These are phyloP conservation scores for Dactylellina haptotyla DNA, from an alignment of 2,329 filamentous ascomycete species.

Conservation along the genomic window DNA sequence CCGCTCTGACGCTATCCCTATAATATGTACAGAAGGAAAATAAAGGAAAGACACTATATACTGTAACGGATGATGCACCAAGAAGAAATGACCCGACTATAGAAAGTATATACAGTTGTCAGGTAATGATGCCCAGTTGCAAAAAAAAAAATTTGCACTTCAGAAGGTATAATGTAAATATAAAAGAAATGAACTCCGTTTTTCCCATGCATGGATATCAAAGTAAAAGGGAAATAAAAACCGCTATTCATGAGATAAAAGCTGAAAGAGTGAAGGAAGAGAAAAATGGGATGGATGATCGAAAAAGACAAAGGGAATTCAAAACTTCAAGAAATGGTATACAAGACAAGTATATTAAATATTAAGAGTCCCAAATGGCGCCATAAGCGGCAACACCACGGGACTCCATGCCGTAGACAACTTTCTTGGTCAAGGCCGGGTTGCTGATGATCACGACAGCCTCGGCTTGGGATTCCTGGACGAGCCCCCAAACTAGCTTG, in stretches of 20 bases:
- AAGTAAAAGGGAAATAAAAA: slow-evolving; percentile 7
- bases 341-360: slow-evolving; percentile 3
- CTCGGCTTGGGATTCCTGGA: slow-evolving; percentile 59
- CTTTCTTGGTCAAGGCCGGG: slow-evolving; percentile 60
- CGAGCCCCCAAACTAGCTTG: slow-evolving; percentile 59
- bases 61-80: no score
- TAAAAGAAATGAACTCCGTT: slow-evolving; percentile 12
- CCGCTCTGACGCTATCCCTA: no score
- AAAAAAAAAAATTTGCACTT: neutral
- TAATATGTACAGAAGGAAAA: no score
- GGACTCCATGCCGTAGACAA: slow-evolving; percentile 62
- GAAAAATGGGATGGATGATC: neutral
- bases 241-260: neutral
- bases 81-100: no score
- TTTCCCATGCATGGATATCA: slow-evolving; percentile 20
- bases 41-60: no score
- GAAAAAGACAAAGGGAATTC: neutral
- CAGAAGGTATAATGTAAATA: neutral
- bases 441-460: slow-evolving; percentile 62
- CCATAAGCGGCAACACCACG: slow-evolving; percentile 61
- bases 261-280: slow-evolving; percentile 2
- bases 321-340: neutral
- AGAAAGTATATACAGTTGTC: no score
- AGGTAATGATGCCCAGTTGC: neutral
- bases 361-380: slow-evolving; percentile 60